Base-by-base conservation (phyloP, 2,329 filamentous ascomycete genomes). In the Claviceps lovelessii region DNA sequence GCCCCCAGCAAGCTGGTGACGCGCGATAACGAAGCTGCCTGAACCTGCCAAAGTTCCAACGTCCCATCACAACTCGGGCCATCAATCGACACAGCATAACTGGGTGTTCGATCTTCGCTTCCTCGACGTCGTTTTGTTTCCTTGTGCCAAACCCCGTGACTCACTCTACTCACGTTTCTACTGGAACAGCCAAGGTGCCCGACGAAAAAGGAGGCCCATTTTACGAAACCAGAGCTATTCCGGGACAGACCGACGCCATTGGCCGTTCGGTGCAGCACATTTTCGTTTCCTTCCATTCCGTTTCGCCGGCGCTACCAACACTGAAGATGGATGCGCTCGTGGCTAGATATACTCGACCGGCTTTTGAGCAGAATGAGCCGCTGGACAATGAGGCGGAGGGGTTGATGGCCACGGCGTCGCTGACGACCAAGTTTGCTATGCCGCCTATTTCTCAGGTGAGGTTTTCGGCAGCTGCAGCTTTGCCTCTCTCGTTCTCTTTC, bases 391-490 rank as follows among this genome's bases (percentile, higher is more conserved):
- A 90, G 63, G 79, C 89, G 66, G 79, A 88, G 69, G 85, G 90
- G 65, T 74, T 85, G 63, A 77, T 87, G 67, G 83, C 81, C 63
- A 76, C 82, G 61, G 85, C 88, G 65, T 83, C 84, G 63, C 78
- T 95, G 63, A 91, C 88, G 54, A 82, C 95, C 69, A 94, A 90
- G 73, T 98, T 98, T 73, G 88, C 89, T 64, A 85, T 98, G 73
- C 93, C 93, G 55, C 91, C 93, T 53, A 82, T 97, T 71, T 85
- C 88, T 64, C 87, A 94, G 73, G 90, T 95, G 35, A 49, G 56
- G 8, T 29, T 10, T 19, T 29, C n/a, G 11, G 3, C 31, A n/a
- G 10, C 35, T 37, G 35, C 35, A 4, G 23, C 9, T 15, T 8
- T 35, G 41, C 6, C 56, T 51, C 17, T 54, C 33, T 23, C 13